Conservation (phyloP, 352 stramenopile genomes). For the Globisporangium irregulare region DNA sequence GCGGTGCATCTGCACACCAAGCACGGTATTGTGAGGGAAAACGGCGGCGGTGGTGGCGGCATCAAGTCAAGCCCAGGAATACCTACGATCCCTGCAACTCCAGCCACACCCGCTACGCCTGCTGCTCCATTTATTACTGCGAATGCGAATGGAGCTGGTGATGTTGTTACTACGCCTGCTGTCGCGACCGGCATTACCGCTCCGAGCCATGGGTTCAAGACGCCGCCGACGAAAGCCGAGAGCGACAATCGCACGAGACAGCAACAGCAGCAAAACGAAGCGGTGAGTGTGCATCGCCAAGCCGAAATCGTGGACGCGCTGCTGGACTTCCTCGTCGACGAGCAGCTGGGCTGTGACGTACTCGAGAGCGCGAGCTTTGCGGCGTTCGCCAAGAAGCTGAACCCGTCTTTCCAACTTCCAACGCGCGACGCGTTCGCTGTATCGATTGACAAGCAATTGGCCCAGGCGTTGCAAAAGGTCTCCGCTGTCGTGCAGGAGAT, state of each 20-base stretch:
- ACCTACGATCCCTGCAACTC: neutral
- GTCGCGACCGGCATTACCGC: neutral
- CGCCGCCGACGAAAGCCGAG: neutral
- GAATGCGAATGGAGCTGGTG: neutral
- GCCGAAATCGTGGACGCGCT: constrained; percentile 7
- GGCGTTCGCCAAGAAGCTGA: constrained; percentile 11
- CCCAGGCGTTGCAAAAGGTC: constrained; percentile 5
- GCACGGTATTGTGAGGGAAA: constrained; percentile 13
- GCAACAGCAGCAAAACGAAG: neutral
- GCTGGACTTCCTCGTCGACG: constrained; percentile 6
- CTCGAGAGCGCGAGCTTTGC: constrained; percentile 5
- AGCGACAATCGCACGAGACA: neutral
- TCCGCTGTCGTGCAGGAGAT: constrained; percentile 8
- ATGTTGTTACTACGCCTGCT: neutral
- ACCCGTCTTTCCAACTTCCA: neutral
- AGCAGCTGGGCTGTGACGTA: constrained; percentile 4
- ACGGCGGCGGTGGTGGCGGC: neutral
- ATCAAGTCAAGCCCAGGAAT: neutral
- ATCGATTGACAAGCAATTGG: constrained; percentile 2
- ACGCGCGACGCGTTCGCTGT: neutral
- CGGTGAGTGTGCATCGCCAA: neutral
- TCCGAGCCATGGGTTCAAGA: neutral
- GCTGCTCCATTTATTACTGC: neutral
- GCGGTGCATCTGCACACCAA: constrained; percentile 15
- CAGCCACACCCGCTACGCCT: neutral